Percentiles rank a stretch among this genome's conserved stretches.
Evolutionary conservation across 2,329 filamentous ascomycete genomes (phyloP).

Genomic region (Aspergillus felis): DNA sequence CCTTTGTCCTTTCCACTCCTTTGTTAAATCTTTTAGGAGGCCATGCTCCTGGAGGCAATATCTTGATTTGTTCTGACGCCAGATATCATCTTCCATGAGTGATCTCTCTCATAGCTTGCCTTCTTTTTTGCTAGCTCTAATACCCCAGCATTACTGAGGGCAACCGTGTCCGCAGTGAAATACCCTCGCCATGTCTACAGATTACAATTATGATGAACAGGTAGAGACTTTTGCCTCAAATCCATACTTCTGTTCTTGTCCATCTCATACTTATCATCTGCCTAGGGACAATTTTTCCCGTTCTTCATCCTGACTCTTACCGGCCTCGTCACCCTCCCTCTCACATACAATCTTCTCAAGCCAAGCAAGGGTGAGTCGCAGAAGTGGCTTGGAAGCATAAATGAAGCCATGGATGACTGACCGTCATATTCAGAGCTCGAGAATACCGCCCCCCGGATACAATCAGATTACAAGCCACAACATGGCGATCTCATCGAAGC

Average conservation of each 20-base stretch:
- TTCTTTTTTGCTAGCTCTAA: slow-evolving; percentile 2
- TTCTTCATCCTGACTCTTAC: slow-evolving; percentile 95
- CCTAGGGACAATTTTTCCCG: slow-evolving; percentile 91
- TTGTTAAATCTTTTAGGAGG: slow-evolving; percentile 5
- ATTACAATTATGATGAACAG: slow-evolving; percentile 98
- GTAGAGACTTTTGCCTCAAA: slow-evolving; percentile 37
- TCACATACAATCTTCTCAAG: slow-evolving; percentile 83
- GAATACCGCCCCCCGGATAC: slow-evolving; percentile 76
- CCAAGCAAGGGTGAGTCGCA: slow-evolving; percentile 60
- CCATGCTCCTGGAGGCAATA: slow-evolving; percentile 7
- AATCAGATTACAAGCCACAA: slow-evolving; percentile 73
- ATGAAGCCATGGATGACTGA: slow-evolving; percentile 1
- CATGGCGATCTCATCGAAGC: slow-evolving; percentile 79
- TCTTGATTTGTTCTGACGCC: slow-evolving; percentile 4
- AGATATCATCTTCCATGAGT: background rate
- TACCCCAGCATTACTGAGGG: slow-evolving; percentile 23
- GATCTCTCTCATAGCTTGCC: background rate
- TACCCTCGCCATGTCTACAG: slow-evolving; percentile 64
- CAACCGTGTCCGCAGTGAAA: slow-evolving; percentile 30
- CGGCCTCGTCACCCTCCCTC: slow-evolving; percentile 79
- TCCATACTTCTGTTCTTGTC: background rate
- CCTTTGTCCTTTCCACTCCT: slow-evolving; percentile 6
- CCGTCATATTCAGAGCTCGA: slow-evolving; percentile 56
- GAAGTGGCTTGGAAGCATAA: slow-evolving; percentile 15
- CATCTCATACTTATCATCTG: slow-evolving; percentile 4